These are phyloP conservation scores for Amniculicola lignicola DNA, from an alignment of 495 filamentous ascomycete species.

Conservation along the genomic window DNA sequence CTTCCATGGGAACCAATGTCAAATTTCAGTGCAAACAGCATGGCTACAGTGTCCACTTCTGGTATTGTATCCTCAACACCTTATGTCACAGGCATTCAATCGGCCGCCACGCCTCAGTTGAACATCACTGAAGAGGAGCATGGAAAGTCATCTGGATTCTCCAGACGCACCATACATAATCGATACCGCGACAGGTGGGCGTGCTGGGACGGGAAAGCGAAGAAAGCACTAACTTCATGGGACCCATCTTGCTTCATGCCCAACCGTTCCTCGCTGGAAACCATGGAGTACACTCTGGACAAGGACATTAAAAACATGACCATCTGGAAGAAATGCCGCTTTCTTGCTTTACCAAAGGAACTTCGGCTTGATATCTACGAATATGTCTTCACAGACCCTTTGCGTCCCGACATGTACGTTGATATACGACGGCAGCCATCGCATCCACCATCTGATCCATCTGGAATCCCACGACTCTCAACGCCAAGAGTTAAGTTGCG, in stretches of 20 bases:
- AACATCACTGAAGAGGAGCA: too few species aligned
- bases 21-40: too few species aligned
- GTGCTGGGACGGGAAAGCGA: too few species aligned
- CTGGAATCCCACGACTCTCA: not conserved
- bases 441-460: not conserved
- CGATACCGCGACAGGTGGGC: too few species aligned
- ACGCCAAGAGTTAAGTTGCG: not conserved
- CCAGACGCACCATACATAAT: too few species aligned
- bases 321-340: constrained; percentile 16
- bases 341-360: constrained; percentile 21
- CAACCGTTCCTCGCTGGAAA: not conserved
- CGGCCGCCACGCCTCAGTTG: too few species aligned
- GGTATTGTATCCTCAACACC: too few species aligned
- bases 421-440: constrained; percentile 11
- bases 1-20: too few species aligned
- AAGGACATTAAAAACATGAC: not conserved
- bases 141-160: too few species aligned
- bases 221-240: too few species aligned
- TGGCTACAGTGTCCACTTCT: too few species aligned
- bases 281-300: not conserved
- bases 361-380: constrained; percentile 22
- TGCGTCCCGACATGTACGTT: not conserved
- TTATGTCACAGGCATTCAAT: too few species aligned
- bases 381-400: constrained; percentile 17
- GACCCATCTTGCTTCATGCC: not conserved